Evolutionary conservation across 2,329 filamentous ascomycete species (phyloP).

Genomic region (Domatiomyces catenatus): DNA sequence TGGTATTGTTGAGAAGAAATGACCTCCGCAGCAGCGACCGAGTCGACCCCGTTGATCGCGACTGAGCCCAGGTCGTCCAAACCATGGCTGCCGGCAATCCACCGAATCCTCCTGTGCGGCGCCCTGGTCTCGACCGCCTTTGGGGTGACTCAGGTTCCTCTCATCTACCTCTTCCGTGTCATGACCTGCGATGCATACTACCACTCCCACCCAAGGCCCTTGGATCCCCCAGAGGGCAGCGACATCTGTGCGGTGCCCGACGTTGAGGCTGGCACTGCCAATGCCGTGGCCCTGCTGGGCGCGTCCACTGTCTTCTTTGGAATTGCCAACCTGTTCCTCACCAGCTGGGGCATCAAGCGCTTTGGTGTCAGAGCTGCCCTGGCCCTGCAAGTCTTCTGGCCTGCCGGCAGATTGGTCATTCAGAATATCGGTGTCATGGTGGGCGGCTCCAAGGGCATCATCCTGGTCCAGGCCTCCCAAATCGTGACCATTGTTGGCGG

Average conservation of each 20-base stretch:
- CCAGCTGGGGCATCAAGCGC: constrained; percentile 50
- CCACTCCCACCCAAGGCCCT: constrained; percentile 32
- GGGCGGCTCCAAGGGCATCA: constrained; percentile 47
- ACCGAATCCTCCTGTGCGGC: constrained; percentile 35
- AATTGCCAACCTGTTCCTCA: constrained; percentile 51
- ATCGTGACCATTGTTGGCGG: constrained; percentile 54
- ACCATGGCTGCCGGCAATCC: constrained; percentile 8
- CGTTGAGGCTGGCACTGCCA: constrained; percentile 50
- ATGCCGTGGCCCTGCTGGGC: constrained; percentile 48
- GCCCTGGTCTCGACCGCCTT: constrained; percentile 44
- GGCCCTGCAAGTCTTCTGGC: constrained; percentile 47
- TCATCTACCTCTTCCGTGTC: constrained; percentile 51
- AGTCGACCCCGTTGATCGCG: background rate
- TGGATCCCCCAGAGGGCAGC: constrained; percentile 18
- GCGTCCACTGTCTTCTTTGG: constrained; percentile 55
- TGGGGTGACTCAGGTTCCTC: constrained; percentile 34
- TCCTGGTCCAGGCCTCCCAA: constrained; percentile 53
- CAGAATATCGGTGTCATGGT: constrained; percentile 51
- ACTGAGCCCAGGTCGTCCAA: background rate
- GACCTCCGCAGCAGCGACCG: background rate
- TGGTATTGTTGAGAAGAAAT: background rate
- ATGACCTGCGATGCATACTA: constrained; percentile 62
- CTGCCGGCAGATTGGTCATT: constrained; percentile 46
- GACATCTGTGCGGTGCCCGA: constrained; percentile 46
- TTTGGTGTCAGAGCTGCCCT: constrained; percentile 50